These are phyloP conservation scores for Calycina marina DNA, from an alignment of 2,329 filamentous ascomycete species.

Conservation along the genomic window DNA sequence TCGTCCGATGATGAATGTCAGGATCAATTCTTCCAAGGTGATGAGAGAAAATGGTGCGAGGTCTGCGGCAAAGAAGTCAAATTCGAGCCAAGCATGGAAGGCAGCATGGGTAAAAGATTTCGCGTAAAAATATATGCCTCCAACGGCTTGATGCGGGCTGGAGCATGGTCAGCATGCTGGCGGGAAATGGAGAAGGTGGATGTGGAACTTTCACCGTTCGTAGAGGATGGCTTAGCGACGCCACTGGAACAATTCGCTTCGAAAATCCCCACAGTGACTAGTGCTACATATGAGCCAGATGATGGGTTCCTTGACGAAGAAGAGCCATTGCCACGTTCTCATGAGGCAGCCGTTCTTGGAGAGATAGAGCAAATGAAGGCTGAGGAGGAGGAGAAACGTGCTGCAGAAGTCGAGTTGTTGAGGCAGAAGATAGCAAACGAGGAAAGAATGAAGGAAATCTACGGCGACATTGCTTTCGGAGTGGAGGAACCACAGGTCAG, in stretches of 20 bases:
- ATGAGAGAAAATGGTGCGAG: slow-evolving; percentile 20
- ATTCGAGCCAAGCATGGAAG: slow-evolving; percentile 12
- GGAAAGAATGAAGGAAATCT: slow-evolving; percentile 38
- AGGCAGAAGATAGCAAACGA: slow-evolving; percentile 26
- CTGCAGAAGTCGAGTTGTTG: slow-evolving; percentile 39
- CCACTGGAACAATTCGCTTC: slow-evolving; percentile 41
- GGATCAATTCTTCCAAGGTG: slow-evolving; percentile 7
- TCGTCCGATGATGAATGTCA: slow-evolving; percentile 19
- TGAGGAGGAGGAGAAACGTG: slow-evolving; percentile 37
- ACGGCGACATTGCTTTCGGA: slow-evolving; percentile 23
- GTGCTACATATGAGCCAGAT: slow-evolving; percentile 2
- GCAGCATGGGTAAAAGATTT: slow-evolving; percentile 34
- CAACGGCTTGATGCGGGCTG: slow-evolving; percentile 83
- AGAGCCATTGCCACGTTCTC: slow-evolving; percentile 17
- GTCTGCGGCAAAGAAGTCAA: slow-evolving; percentile 21
- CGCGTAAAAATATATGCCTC: slow-evolving; percentile 83
- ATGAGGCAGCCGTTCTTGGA: slow-evolving; percentile 31
- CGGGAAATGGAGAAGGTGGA: slow-evolving; percentile 98
- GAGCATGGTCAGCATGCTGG: slow-evolving; percentile 90
- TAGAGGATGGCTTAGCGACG: slow-evolving; percentile 42
- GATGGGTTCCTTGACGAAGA: slow-evolving; percentile 16
- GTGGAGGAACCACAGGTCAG: not conserved
- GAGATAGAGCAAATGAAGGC: slow-evolving; percentile 31
- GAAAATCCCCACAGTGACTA: slow-evolving; percentile 1
- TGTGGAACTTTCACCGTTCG: slow-evolving; percentile 70